Percentiles rank a stretch among this genome's conserved stretches.
phyloP scores from a whole-genome alignment of 257 asterid species.

The Schizonepeta tenuifolia region DNA sequence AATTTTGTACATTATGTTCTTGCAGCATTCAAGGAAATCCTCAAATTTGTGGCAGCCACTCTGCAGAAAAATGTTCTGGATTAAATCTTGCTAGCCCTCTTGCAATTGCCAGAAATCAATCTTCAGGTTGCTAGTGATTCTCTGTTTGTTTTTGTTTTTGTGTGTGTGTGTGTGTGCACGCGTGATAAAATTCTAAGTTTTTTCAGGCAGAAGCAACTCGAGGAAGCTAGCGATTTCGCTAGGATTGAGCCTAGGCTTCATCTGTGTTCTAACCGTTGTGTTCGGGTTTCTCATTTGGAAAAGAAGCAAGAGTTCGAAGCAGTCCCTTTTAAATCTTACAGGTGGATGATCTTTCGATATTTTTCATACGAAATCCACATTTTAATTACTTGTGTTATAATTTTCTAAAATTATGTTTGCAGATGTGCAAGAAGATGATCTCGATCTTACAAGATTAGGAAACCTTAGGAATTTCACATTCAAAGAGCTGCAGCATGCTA shows the following conservation, averaged over 20 bases:
- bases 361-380: background rate
- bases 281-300: slow-evolving; percentile 57
- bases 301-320: slow-evolving; percentile 54
- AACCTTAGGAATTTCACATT: slow-evolving; percentile 77
- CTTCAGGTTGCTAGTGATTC: slow-evolving; percentile 49
- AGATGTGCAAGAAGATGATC: slow-evolving; percentile 81
- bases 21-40: slow-evolving; percentile 82
- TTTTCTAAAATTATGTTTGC: slow-evolving; percentile 15
- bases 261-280: slow-evolving; percentile 37
- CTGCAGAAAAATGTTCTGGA: slow-evolving; percentile 69
- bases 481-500: slow-evolving; percentile 86
- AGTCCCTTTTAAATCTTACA: slow-evolving; percentile 58
- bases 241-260: slow-evolving; percentile 68
- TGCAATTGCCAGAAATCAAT: slow-evolving; percentile 53
- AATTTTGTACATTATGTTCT: background rate
- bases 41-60: slow-evolving; percentile 71
- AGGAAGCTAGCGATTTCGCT: slow-evolving; percentile 71
- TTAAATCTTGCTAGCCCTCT: slow-evolving; percentile 56
- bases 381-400: background rate
- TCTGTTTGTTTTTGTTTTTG: too few relatives aligned
- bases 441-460: slow-evolving; percentile 62
- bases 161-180: background rate
- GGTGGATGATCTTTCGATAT: slow-evolving; percentile 43
- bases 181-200: background rate
- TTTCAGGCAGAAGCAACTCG: slow-evolving; percentile 56